phyloP scores from a whole-genome alignment of 208 protist genomes.

The Leishmania braziliensis region DNA sequence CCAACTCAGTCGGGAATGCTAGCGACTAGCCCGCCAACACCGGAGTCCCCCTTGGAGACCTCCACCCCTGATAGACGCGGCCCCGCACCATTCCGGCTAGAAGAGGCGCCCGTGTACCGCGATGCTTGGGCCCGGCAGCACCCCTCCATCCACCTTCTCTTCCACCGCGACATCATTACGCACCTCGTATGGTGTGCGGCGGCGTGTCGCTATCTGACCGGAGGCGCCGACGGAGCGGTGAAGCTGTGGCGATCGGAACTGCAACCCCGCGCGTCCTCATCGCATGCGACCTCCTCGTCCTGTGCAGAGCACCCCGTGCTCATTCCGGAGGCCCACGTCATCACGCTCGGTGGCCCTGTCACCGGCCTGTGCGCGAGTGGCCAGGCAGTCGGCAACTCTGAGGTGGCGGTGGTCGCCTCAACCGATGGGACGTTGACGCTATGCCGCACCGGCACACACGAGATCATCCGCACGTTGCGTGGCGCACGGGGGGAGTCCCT shows the following conservation, averaged over 20 bases:
- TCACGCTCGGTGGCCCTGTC: conserved; percentile 63
- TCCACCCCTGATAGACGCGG: background rate
- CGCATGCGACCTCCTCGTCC: no score
- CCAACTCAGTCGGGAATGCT: background rate
- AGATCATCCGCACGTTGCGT: conserved; percentile 80
- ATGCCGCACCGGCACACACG: conserved; percentile 59
- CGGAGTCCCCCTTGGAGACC: background rate
- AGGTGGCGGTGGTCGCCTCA: conserved; percentile 65
- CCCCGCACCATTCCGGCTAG: conserved; percentile 39
- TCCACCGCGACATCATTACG: conserved; percentile 73
- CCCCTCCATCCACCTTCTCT: conserved; percentile 77
- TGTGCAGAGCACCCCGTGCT: conserved; percentile 20
- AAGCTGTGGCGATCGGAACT: conserved; percentile 83
- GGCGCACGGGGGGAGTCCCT: conserved; percentile 50
- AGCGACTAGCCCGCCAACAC: background rate
- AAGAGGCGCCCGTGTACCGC: conserved; percentile 48
- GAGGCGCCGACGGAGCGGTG: conserved; percentile 74
- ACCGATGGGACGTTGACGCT: conserved; percentile 90
- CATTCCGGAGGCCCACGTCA: conserved; percentile 77
- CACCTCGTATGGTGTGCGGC: conserved; percentile 57
- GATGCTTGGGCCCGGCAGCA: conserved; percentile 67
- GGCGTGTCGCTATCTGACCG: conserved; percentile 72
- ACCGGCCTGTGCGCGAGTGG: conserved; percentile 60
- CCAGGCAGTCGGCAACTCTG: conserved; percentile 62
- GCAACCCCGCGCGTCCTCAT: conserved; percentile 36